These are phyloP conservation scores for Trichaptum fuscoviolaceum DNA, from an alignment of 768 basidiomycete genomes.

Conservation along the genomic window DNA sequence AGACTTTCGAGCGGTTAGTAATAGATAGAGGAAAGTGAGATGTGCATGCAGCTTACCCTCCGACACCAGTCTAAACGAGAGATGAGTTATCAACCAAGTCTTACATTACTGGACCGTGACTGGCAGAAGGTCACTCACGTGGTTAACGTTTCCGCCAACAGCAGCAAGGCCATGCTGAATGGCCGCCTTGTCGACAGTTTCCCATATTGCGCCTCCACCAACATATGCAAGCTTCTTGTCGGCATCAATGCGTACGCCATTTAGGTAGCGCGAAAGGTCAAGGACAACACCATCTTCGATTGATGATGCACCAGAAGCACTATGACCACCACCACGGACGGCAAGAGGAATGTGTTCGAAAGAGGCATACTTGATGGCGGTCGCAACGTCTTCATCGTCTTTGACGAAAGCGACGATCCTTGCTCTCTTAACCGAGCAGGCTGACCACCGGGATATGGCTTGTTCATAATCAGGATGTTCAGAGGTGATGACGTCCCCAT, in stretches of 20 bases:
- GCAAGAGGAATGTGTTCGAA: slow-evolving; percentile 9
- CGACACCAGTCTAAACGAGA: neutral
- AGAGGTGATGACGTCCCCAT: slow-evolving; percentile 17
- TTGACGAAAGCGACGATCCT: slow-evolving; percentile 13
- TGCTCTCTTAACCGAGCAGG: slow-evolving; percentile 12
- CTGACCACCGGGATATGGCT: slow-evolving; percentile 14
- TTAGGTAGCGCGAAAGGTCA: slow-evolving; percentile 15
- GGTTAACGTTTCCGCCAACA: slow-evolving; percentile 18
- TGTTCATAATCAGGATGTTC: slow-evolving; percentile 13
- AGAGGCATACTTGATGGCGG: slow-evolving; percentile 12
- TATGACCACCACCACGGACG: slow-evolving; percentile 20
- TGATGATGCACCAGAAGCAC: slow-evolving; percentile 16
- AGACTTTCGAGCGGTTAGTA: neutral
- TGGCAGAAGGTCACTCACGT: slow-evolving; percentile 10
- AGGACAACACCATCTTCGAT: slow-evolving; percentile 22
- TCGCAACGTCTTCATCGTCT: slow-evolving; percentile 12
- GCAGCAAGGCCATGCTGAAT: slow-evolving; percentile 16
- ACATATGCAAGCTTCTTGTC: slow-evolving; percentile 11
- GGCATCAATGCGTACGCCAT: slow-evolving; percentile 11
- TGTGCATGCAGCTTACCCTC: neutral
- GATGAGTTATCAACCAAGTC: slow-evolving; percentile 1
- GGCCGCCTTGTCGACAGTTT: slow-evolving; percentile 15
- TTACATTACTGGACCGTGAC: neutral
- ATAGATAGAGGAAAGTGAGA: too few relatives aligned
- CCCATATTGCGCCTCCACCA: slow-evolving; percentile 16